phyloP scores from a whole-genome alignment of 257 asterid genomes.

The Solanum ossicruentum region DNA sequence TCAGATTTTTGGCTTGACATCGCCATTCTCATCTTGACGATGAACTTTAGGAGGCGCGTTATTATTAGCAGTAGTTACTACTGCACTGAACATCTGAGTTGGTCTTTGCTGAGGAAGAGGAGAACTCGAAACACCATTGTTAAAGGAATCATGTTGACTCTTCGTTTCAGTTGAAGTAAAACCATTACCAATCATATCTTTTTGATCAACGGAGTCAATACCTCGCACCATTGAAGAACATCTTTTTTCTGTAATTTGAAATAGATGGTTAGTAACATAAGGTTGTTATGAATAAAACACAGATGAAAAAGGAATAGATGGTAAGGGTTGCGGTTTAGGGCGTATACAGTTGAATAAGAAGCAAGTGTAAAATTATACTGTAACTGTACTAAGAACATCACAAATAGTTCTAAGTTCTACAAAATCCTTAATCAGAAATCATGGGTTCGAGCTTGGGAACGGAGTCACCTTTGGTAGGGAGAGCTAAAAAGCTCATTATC shows the following conservation, averaged over 20 bases:
- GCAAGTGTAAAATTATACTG: background rate
- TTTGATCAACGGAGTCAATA: slow-evolving; percentile 28
- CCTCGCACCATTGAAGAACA: slow-evolving; percentile 49
- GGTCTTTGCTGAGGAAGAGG: slow-evolving; percentile 15
- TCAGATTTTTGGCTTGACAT: slow-evolving; percentile 28
- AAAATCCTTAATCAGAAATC: background rate
- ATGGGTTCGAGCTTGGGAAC: background rate
- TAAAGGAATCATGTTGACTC: slow-evolving; percentile 30
- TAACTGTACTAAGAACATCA: background rate
- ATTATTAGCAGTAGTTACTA: slow-evolving; percentile 19
- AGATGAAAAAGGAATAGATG: background rate
- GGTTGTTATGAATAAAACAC: background rate
- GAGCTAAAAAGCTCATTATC: background rate
- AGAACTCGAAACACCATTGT: slow-evolving; percentile 43
- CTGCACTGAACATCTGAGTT: slow-evolving; percentile 16
- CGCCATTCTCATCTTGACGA: slow-evolving; percentile 38
- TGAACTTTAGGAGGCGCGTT: slow-evolving; percentile 14
- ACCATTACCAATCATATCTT: slow-evolving; percentile 24
- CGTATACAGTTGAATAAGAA: background rate
- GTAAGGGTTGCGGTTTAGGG: background rate
- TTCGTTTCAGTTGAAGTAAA: slow-evolving; percentile 18
- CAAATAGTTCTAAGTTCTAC: background rate
- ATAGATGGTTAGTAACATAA: slow-evolving; percentile 6
- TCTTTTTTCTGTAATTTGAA: slow-evolving; percentile 39
- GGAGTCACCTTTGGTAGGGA: background rate